Base-by-base conservation (phyloP, 2,329 filamentous ascomycete genomes). In the Zalaria obscura region DNA sequence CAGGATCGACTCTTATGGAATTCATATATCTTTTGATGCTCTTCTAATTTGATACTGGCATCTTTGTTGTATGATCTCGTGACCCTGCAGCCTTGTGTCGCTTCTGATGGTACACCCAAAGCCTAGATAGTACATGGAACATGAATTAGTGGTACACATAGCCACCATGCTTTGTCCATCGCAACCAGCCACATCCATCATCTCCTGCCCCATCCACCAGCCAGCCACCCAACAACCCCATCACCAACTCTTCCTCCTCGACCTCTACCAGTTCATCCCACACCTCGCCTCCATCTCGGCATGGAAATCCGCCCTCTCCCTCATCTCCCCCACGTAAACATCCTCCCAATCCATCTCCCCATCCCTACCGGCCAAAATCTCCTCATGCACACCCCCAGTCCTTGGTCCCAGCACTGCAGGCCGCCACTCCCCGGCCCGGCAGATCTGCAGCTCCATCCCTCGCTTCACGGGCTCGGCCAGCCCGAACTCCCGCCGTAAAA, bases 401-500 rank as follows among this genome's bases (percentile, higher is more conserved):
- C 43, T 39, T 32, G 79, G 76, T 36, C 76, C 73, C 42, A 93
- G 67, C 36, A 75, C 78, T 52, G 76, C 67, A 38, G 86, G 86
- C 55, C 78, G 73, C 81, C 87, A 93, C 62, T 84, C 78, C 49
- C 85, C 81, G 46, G 81, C 78, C 47, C 76, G 69, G 11, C 84
- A 79, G 58, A 93, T 89, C 75, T 86, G 84, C 61, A 94, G 72
- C 70, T 98, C 91, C 91, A 98, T 95, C 47, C 81, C 84, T 41
- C 89, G 78, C 43, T 87, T 78, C 54, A 96, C 78, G 3, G 91
- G 91, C 73, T 96, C 91, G 26, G 83, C 85, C 55, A 95, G 80
- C 50, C 91, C 91, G 62, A 87, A 96, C 37, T 85, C 80, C 50
- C 86, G 83, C 49, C 86, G 79, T 54, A 96, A 75, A 40, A 78